phyloP scores from a whole-genome alignment of 2,329 filamentous ascomycete genomes.

The Nigrograna mackinnonii region DNA sequence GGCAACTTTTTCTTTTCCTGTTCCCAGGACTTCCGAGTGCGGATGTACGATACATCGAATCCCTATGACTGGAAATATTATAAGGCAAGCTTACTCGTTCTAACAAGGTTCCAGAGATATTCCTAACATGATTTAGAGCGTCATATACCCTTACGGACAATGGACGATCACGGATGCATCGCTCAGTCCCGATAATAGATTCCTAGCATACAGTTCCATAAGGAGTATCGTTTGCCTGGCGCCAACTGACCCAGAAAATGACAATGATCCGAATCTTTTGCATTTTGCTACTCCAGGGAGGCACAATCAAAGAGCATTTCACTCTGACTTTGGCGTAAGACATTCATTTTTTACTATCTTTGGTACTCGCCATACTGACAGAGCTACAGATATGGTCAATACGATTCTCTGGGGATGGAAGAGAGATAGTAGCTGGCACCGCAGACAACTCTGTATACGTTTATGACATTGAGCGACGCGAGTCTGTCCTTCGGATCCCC shows the following conservation, averaged over 20 bases:
- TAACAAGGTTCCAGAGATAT: too few species aligned
- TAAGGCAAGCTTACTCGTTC: not conserved
- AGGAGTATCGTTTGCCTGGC: conserved; percentile 82
- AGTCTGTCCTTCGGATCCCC: conserved; percentile 71
- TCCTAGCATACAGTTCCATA: conserved; percentile 90
- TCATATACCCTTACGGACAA: conserved; percentile 80
- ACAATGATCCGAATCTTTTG: conserved; percentile 77
- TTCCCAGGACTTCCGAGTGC: conserved; percentile 89
- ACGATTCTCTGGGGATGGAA: conserved; percentile 88
- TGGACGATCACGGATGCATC: conserved; percentile 98
- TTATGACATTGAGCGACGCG: conserved; percentile 85
- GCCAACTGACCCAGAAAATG: conserved; percentile 81
- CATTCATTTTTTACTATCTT: too few species aligned
- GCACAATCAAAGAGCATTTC: conserved; percentile 39
- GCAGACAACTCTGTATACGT: conserved; percentile 79
- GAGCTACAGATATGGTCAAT: conserved; percentile 90
- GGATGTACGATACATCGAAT: conserved; percentile 97
- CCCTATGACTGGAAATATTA: conserved; percentile 83
- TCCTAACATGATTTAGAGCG: conserved; percentile 64
- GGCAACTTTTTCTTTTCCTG: conserved; percentile 97
- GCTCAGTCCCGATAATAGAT: conserved; percentile 87
- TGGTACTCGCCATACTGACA: too few species aligned
- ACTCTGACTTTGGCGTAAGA: conserved; percentile 22
- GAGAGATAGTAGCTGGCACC: conserved; percentile 88
- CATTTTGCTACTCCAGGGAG: conserved; percentile 65